phyloP scores from a whole-genome alignment of 371 early-diverging fungal genomes.

The Encephalitozoon hellem region DNA sequence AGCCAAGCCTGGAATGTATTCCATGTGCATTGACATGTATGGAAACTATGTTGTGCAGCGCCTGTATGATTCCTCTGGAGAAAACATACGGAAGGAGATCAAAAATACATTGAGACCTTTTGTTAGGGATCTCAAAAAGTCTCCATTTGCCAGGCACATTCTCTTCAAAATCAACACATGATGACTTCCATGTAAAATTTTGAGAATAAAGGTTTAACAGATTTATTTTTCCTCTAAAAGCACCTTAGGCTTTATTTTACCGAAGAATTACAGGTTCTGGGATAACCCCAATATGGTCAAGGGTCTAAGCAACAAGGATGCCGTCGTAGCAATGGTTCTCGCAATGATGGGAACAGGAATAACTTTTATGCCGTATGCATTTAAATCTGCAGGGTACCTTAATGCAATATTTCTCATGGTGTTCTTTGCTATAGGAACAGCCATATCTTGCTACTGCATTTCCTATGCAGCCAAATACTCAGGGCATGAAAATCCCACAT shows the following conservation, averaged over 20 bases:
- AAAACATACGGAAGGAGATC: slow-evolving; percentile 45
- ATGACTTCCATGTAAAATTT: not conserved
- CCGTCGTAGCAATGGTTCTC: slow-evolving; percentile 44
- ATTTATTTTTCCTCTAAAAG: not conserved
- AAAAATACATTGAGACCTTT: slow-evolving; percentile 42
- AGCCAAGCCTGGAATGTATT: slow-evolving; percentile 70
- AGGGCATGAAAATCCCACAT: not conserved
- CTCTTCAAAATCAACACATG: slow-evolving; percentile 51
- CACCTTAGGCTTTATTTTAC: not conserved
- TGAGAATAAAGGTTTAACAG: slow-evolving; percentile 9
- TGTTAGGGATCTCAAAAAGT: slow-evolving; percentile 55
- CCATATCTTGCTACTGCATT: not conserved
- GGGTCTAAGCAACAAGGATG: slow-evolving; percentile 26
- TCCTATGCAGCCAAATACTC: not conserved
- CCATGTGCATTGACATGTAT: slow-evolving; percentile 93
- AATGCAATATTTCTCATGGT: slow-evolving; percentile 23
- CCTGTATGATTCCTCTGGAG: slow-evolving; percentile 70
- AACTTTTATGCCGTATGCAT: slow-evolving; percentile 51
- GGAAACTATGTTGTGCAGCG: slow-evolving; percentile 99
- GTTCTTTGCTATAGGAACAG: slow-evolving; percentile 24
- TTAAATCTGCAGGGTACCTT: slow-evolving; percentile 54
- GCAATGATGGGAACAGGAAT: slow-evolving; percentile 59
- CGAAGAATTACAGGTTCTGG: not conserved
- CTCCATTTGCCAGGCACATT: slow-evolving; percentile 60
- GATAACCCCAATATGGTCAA: not conserved